These are phyloP conservation scores for Lathyrus aphaca DNA, from an alignment of 306 rosid species.

Conservation along the genomic window DNA sequence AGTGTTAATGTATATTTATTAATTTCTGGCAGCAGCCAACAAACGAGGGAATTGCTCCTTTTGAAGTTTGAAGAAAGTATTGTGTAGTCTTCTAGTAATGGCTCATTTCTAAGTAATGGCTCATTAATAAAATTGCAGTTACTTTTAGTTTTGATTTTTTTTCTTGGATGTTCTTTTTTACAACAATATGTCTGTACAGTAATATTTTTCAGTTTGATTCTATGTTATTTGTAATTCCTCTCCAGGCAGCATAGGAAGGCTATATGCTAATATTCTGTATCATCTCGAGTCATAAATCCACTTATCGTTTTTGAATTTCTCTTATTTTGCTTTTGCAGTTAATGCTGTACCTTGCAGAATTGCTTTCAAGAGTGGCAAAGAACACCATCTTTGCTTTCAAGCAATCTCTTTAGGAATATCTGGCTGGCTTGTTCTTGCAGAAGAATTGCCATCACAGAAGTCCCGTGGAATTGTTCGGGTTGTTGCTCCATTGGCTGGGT, in stretches of 20 bases:
- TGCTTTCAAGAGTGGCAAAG: slow-evolving; percentile 91
- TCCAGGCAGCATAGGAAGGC: slow-evolving; percentile 20
- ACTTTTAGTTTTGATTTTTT: neutral
- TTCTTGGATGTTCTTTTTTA: slow-evolving; percentile 7
- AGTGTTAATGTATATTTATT: neutral
- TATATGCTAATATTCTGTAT: neutral
- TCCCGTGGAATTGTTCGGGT: slow-evolving; percentile 69
- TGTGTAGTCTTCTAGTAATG: neutral
- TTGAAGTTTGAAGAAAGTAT: slow-evolving; percentile 24
- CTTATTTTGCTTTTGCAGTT: slow-evolving; percentile 55
- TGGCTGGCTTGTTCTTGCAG: slow-evolving; percentile 88
- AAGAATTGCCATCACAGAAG: slow-evolving; percentile 71
- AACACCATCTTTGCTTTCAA: slow-evolving; percentile 68
- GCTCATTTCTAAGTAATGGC: neutral
- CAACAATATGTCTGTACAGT: neutral
- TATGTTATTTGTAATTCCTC: slow-evolving; percentile 23
- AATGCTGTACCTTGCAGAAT: slow-evolving; percentile 88
- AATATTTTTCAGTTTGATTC: neutral
- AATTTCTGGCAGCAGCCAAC: slow-evolving; percentile 27
- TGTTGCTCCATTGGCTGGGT: slow-evolving; percentile 86
- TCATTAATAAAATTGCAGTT: slow-evolving; percentile 9
- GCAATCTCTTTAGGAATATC: slow-evolving; percentile 71
- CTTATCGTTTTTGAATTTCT: slow-evolving; percentile 29
- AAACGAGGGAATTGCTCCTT: slow-evolving; percentile 20
- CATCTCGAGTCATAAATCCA: neutral